Conservation (phyloP, 208 protist species). For the Wallacemonas collosoma region DNA sequence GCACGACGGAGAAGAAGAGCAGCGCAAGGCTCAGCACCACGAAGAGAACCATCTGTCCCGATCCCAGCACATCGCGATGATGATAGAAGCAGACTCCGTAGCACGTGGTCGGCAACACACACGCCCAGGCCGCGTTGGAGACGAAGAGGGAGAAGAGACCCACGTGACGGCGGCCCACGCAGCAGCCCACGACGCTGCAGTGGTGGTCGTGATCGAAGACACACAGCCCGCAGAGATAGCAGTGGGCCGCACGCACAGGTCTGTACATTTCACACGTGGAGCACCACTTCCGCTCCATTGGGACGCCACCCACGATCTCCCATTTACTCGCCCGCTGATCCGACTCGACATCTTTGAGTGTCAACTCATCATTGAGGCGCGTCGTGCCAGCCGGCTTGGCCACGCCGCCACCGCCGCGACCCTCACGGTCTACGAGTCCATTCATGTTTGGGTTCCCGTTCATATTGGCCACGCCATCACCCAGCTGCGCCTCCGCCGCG, state of each 20-base stretch:
- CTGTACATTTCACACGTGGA: constrained; percentile 84
- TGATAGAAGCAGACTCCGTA: constrained; percentile 30
- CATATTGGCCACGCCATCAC: neutral
- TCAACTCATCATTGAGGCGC: constrained; percentile 34
- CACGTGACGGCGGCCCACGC: constrained; percentile 75
- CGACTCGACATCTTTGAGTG: constrained; percentile 67
- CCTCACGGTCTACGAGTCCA: constrained; percentile 10
- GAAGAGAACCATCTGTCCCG: constrained; percentile 14
- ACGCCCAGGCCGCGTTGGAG: constrained; percentile 26
- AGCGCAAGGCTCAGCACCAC: constrained; percentile 25
- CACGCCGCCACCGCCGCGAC: neutral
- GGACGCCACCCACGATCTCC: constrained; percentile 70
- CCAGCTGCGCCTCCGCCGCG: neutral
- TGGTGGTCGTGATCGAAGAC: constrained; percentile 90
- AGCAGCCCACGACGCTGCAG: constrained; percentile 83
- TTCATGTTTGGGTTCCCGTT: neutral
- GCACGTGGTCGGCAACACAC: constrained; percentile 33
- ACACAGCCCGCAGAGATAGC: constrained; percentile 89
- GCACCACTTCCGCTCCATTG: constrained; percentile 92
- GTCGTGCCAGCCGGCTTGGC: neutral
- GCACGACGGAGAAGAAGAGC: constrained; percentile 24
- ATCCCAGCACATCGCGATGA: constrained; percentile 26
- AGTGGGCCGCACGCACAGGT: constrained; percentile 86
- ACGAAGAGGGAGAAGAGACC: constrained; percentile 71
- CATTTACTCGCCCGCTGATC: constrained; percentile 68